A percentile compares a stretch with the other conserved stretches of the same genome.
These are phyloP conservation scores for Singerocomus inundabilis DNA, from an alignment of 1,284 basidiomycete genomes.

Conservation along the genomic window DNA sequence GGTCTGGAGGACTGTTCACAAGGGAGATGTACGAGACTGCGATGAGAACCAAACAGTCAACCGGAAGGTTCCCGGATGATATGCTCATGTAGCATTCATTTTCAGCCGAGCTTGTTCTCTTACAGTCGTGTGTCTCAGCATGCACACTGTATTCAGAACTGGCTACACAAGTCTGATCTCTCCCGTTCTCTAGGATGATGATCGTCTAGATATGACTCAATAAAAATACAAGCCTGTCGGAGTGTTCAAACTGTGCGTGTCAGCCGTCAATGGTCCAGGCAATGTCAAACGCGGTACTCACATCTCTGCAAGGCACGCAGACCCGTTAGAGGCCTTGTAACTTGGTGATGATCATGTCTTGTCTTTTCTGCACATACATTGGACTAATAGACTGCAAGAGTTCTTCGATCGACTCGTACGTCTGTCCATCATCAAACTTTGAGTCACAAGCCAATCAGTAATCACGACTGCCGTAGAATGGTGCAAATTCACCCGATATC, in stretches of 20 bases:
- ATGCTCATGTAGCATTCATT: not conserved
- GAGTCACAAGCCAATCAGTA: slow-evolving; percentile 8
- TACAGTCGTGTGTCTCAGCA: not conserved
- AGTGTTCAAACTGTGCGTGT: slow-evolving; percentile 2
- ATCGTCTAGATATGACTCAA: slow-evolving; percentile 13
- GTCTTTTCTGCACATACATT: slow-evolving; percentile 46
- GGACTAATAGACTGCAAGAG: slow-evolving; percentile 53
- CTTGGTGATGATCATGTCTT: slow-evolving; percentile 47
- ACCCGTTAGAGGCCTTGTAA: slow-evolving; percentile 43
- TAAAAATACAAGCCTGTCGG: slow-evolving; percentile 11
- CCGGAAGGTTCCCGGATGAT: slow-evolving; percentile 16
- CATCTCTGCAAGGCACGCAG: slow-evolving; percentile 1
- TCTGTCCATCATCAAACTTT: slow-evolving; percentile 23
- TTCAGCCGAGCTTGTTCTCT: not conserved
- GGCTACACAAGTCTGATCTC: not conserved
- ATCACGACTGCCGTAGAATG: not conserved
- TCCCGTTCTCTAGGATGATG: not conserved
- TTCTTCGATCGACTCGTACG: slow-evolving; percentile 57
- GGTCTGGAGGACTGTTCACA: slow-evolving; percentile 49
- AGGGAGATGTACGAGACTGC: slow-evolving; percentile 53
- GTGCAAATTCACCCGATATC: slow-evolving; percentile 46
- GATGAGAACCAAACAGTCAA: slow-evolving; percentile 38
- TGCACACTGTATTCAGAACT: not conserved
- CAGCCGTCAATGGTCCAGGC: not conserved
- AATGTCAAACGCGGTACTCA: slow-evolving; percentile 2